Base-by-base conservation (phyloP, 2,329 filamentous ascomycete species). In the Cordyceps fumosorosea region DNA sequence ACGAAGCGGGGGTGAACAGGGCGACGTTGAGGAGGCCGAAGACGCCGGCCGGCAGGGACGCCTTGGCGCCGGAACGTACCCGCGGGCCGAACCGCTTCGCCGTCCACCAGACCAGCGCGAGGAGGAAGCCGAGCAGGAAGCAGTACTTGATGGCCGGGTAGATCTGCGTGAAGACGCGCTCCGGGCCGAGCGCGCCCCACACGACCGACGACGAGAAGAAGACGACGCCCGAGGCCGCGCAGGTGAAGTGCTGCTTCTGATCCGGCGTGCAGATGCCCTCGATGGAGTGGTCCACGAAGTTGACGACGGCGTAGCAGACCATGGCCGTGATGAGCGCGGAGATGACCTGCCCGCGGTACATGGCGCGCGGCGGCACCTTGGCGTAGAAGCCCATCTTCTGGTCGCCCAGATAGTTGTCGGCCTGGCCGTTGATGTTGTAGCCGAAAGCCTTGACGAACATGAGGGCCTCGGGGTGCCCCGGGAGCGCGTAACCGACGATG, bases 21-120 rank as follows among this genome's bases (percentile, higher is more conserved):
- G 68, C 65, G 2, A 67, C 40, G 26, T 68, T 57, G 20, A 68
- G 5, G 1, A 62, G 56, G 11, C n/a, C 37, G 54, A 62, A 67
- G 8, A 67, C 18, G 32, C 4, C 61, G 47, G 14, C 64, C 56
- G 37, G 68, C 42, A 26, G 29, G 29, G 45, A 22, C 12, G 45
- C 55, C 34, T n/a, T 29, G 24, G 16, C 52, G 50, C n/a, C 62
- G 10, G 12, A 62, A 63, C 59, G 59, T 16, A 66, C 16, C 5
- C 55, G 32, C 0, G 64, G 56, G 56, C 69, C 71, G 70, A 92
- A 92, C 1, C 89, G 88, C 69, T 91, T 91, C 69, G 89, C 81
- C 6, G 89, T 88, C 62, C 58, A 70, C 65, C 77, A 79, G 3
- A 73, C 56, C 5, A 79, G 14, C 16, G 75, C 72, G 12, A 79